Percentiles rank a stretch among this genome's conserved stretches.
phyloP scores from a whole-genome alignment of 495 filamentous ascomycete genomes.

The Emericellopsis terricola region DNA sequence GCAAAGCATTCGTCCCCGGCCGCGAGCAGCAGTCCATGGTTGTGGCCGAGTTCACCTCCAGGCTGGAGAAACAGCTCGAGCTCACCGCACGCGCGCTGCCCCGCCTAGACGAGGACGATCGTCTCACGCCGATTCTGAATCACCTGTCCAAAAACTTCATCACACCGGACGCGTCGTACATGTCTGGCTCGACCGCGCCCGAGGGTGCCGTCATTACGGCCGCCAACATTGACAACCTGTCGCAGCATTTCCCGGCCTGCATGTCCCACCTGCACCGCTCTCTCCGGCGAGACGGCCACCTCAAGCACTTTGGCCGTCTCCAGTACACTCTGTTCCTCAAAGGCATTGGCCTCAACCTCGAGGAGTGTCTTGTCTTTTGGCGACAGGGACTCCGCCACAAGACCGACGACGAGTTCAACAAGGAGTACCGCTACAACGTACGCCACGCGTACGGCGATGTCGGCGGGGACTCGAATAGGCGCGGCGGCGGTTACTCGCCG shows the following conservation, averaged over 20 bases:
- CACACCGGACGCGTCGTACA: conserved; percentile 68
- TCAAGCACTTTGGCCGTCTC: conserved; percentile 86
- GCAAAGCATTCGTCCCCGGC: conserved; percentile 83
- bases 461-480: conserved; percentile 75
- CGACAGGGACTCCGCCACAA: conserved; percentile 63
- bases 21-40: conserved; percentile 78
- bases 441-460: conserved; percentile 89
- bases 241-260: conserved; percentile 79
- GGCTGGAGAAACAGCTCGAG: conserved; percentile 68
- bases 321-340: conserved; percentile 98
- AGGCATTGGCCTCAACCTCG: conserved; percentile 78
- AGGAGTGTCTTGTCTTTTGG: conserved; percentile 94
- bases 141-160: conserved; percentile 88
- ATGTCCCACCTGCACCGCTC: conserved; percentile 80
- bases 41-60: conserved; percentile 61
- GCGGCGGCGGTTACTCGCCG: conserved; percentile 71
- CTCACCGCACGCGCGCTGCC: conserved; percentile 79
- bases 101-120: conserved; percentile 89
- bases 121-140: conserved; percentile 79
- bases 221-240: conserved; percentile 62
- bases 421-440: conserved; percentile 92
- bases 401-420: conserved; percentile 83
- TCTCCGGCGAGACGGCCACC: conserved; percentile 64
- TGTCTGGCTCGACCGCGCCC: conserved; percentile 27
- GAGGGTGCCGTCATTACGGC: conserved; percentile 60